These are phyloP conservation scores for Trifolium dubium DNA, from an alignment of 306 rosid genomes.

Conservation along the genomic window DNA sequence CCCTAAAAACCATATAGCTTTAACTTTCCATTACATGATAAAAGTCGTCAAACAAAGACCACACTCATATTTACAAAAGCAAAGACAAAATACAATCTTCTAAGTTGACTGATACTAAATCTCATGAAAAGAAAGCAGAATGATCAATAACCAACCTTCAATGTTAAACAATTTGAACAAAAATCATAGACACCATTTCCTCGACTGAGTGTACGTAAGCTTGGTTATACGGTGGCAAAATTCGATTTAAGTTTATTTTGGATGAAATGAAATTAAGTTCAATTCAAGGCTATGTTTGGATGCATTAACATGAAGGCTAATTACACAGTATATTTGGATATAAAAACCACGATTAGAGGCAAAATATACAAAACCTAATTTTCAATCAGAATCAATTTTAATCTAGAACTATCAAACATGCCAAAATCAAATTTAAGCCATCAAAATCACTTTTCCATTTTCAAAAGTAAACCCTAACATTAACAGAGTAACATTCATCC, in stretches of 20 bases:
- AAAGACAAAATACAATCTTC: not conserved
- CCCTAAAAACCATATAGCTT: not conserved
- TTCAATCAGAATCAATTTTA: not conserved
- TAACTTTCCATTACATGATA: not conserved
- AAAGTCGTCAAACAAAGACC: not conserved
- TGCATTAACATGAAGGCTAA: not conserved
- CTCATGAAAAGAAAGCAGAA: not conserved
- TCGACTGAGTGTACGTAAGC: not conserved
- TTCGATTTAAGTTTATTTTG: too few relatives aligned
- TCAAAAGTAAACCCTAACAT: not conserved
- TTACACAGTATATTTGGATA: not conserved
- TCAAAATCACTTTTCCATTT: not conserved
- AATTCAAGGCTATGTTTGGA: too few relatives aligned
- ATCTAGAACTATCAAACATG: not conserved
- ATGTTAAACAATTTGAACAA: not conserved
- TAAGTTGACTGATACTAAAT: not conserved
- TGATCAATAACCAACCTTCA: not conserved
- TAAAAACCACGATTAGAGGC: not conserved
- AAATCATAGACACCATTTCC: not conserved
- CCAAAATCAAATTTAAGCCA: not conserved
- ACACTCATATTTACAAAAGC: not conserved
- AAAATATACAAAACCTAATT: not conserved
- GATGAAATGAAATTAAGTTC: too few relatives aligned
- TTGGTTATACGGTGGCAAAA: too few relatives aligned
- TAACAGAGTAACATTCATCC: not conserved